These are phyloP conservation scores for Xanthoceras sorbifolium DNA, from an alignment of 345 rosid genomes.

Conservation along the genomic window DNA sequence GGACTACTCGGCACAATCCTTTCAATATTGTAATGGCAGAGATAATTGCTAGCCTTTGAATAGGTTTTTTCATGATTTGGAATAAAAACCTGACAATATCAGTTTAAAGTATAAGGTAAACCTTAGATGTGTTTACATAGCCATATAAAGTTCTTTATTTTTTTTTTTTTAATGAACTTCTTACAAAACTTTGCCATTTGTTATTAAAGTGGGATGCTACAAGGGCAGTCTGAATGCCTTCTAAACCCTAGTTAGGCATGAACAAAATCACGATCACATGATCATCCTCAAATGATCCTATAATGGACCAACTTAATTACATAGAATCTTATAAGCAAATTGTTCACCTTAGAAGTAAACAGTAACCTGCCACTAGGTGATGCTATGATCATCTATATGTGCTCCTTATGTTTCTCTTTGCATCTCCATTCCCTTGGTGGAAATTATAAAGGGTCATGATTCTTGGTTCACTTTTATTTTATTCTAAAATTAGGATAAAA, in stretches of 20 bases:
- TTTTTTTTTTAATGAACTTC: not conserved
- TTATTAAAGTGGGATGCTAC: not conserved
- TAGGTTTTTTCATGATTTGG: not conserved
- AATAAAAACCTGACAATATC: not conserved
- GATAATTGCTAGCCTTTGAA: conserved; percentile 1
- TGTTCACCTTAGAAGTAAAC: not conserved
- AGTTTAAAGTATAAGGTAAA: not conserved
- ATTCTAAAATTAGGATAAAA: not conserved
- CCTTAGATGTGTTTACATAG: not conserved
- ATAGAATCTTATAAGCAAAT: not conserved
- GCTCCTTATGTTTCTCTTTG: not conserved
- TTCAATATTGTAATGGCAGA: not conserved
- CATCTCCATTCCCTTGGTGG: not conserved
- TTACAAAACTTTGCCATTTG: not conserved
- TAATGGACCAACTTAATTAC: not conserved
- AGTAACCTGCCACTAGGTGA: not conserved
- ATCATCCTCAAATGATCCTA: not conserved
- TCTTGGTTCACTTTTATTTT: not conserved
- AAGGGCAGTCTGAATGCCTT: not conserved
- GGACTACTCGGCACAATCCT: not conserved
- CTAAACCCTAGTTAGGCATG: not conserved
- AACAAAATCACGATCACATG: not conserved
- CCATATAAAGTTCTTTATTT: not conserved
- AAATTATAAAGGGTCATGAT: not conserved
- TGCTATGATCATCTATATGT: not conserved